phyloP scores from a whole-genome alignment of 805 yeast genomes.

The Yamadazyma laniorum region DNA sequence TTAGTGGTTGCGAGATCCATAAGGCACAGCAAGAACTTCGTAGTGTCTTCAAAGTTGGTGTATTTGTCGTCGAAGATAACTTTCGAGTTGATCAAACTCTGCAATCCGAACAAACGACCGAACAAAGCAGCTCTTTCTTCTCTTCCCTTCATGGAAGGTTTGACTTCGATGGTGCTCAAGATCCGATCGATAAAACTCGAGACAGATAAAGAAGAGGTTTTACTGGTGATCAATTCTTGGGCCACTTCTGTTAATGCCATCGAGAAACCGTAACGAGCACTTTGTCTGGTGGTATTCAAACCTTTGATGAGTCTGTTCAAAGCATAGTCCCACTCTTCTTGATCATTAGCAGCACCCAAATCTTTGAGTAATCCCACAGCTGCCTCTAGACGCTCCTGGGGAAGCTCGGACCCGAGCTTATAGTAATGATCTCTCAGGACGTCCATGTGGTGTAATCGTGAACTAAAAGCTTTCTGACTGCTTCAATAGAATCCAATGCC shows the following conservation, averaged over 20 bases:
- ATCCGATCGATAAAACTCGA: slow-evolving; percentile 37
- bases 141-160: slow-evolving; percentile 61
- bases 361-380: slow-evolving; percentile 67
- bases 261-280: slow-evolving; percentile 86
- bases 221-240: slow-evolving; percentile 30
- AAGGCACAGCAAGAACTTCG: slow-evolving; percentile 44
- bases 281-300: slow-evolving; percentile 73
- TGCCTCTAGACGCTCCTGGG: slow-evolving; percentile 67
- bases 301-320: slow-evolving; percentile 77
- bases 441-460: slow-evolving; percentile 1
- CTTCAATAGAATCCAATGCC: no score
- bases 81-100: slow-evolving; percentile 57
- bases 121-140: slow-evolving; percentile 78
- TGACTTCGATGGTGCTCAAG: slow-evolving; percentile 32
- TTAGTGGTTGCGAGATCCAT: slow-evolving; percentile 61
- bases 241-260: slow-evolving; percentile 77
- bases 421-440: slow-evolving; percentile 78
- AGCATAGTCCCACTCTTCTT: slow-evolving; percentile 79
- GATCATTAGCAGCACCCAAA: slow-evolving; percentile 41
- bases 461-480: no score
- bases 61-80: slow-evolving; percentile 21
- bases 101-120: slow-evolving; percentile 84
- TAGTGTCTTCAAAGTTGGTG: slow-evolving; percentile 15
- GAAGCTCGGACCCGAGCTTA: slow-evolving; percentile 71
- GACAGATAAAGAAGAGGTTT: slow-evolving; percentile 31